Evolutionary conservation across 1,284 basidiomycete species (phyloP).

Genomic region (Rhodotorula sp.): DNA sequence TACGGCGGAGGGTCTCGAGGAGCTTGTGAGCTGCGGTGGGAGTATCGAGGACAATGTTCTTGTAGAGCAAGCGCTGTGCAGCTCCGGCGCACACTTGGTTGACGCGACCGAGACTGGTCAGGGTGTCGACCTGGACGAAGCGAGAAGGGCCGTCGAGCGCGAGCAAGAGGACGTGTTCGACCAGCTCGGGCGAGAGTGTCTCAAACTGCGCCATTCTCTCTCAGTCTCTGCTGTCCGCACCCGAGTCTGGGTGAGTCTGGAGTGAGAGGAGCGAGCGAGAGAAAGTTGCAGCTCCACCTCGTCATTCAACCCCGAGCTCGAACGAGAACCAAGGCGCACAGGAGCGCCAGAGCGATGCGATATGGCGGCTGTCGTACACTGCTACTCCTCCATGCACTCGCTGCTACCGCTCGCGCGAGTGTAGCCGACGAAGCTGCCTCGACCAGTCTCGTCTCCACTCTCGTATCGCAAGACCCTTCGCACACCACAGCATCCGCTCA

Average conservation of each 20-base stretch:
- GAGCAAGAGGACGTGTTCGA: conserved; percentile 2
- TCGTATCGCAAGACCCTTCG: too few species aligned
- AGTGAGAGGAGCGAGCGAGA: neutral
- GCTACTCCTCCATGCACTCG: neutral
- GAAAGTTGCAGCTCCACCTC: neutral
- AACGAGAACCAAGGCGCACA: neutral
- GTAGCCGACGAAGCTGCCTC: neutral
- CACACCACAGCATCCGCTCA: too few species aligned
- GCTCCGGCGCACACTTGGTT: neutral
- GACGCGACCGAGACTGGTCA: neutral
- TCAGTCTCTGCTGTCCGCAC: neutral
- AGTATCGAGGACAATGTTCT: neutral
- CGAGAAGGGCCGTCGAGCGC: conserved; percentile 1
- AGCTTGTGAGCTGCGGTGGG: neutral
- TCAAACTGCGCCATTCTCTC: neutral
- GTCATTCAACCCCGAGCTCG: neutral
- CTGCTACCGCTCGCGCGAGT: neutral
- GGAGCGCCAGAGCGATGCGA: neutral
- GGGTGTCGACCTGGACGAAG: neutral
- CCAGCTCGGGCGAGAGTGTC: conserved; percentile 6
- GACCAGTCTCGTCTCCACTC: neutral
- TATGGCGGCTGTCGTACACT: neutral
- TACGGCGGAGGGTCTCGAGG: neutral
- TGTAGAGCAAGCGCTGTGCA: conserved; percentile 1
- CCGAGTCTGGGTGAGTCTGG: neutral